Evolutionary conservation across 2,329 filamentous ascomycete genomes (phyloP), one percentile per base, ranked within the genome.

Genomic region (Rhynchosporium agropyri): DNA sequence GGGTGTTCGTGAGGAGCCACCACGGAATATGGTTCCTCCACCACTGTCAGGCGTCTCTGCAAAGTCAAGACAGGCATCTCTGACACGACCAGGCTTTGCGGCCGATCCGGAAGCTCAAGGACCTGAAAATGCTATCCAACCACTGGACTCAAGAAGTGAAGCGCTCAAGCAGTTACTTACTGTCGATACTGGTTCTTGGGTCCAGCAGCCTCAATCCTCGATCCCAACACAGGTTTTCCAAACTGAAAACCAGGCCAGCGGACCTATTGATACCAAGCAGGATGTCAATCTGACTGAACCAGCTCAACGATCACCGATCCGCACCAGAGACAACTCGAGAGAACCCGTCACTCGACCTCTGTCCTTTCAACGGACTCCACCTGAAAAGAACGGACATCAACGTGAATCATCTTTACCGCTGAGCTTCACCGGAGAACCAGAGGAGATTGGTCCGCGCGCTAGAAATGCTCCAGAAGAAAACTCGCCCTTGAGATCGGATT

Each of bases 291-390:
- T 54, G 10, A 54, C n/a, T 15, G 51, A 54, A 28, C n/a, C 38
- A 15, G 33, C 51, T 40, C 51, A 33, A 5, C 36, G 51, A 28
- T 40, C 33, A 7, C 51, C 51, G 13, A n/a, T 33, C 40, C 51
- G 13, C 40, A 36, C 36, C 1, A 54, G 51, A 20, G 26, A 12
- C 7, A 54, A 40, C 20, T 54, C 51, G 9, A 56, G 40, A n/a
- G 50, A 51, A 38, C 9, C 56, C 20, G 15, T 7, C 20, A 28
- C 46, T 15, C 58, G 46, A 5, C 58, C 58, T 29, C 48, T 60
- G 3, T 60, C 58, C 2, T 53, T 60, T 36, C 58, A 60, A 10
- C 58, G 33, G 43, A 60, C 58, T 10, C 58, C 46, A n/a, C 46
- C 58, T 31, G 40, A 28, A 8, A 48, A 40, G 28, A 20, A 13